These are phyloP conservation scores for Pseudogymnoascus sp. DNA, from an alignment of 2,329 filamentous ascomycete species.

Conservation along the genomic window DNA sequence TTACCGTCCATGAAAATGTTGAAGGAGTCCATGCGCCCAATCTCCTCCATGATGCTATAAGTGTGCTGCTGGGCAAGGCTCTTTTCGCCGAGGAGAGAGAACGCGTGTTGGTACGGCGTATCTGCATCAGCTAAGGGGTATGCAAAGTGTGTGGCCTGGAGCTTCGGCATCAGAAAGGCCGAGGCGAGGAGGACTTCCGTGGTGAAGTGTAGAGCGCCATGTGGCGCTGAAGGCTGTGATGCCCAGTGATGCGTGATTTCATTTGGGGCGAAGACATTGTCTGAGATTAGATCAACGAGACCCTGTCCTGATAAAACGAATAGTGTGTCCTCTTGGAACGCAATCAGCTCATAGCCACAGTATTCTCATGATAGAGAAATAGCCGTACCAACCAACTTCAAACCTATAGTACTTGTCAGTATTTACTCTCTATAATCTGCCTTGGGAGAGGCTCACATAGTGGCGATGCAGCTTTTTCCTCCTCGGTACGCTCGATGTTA, in stretches of 20 bases:
- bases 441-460: background rate
- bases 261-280: conserved; percentile 31
- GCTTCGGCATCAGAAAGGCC: conserved; percentile 33
- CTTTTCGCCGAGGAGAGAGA: conserved; percentile 29
- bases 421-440: background rate
- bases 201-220: conserved; percentile 35
- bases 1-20: conserved; percentile 37
- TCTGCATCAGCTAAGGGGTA: conserved; percentile 33
- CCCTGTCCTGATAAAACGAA: conserved; percentile 34
- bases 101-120: conserved; percentile 33
- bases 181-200: conserved; percentile 33
- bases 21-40: conserved; percentile 36
- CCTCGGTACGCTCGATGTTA: conserved; percentile 16
- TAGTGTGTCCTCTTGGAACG: conserved; percentile 31
- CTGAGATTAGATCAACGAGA: conserved; percentile 30
- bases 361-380: background rate
- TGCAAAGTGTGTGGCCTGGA: conserved; percentile 30
- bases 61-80: conserved; percentile 30
- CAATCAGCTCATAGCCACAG: background rate
- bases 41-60: conserved; percentile 33
- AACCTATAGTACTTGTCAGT: background rate
- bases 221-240: conserved; percentile 31
- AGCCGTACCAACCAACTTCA: background rate
- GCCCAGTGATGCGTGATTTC: conserved; percentile 32
- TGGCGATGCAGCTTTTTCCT: background rate